Evolutionary conservation across 2,329 filamentous ascomycete genomes (phyloP), one percentile per base, ranked within the genome.

Genomic region (Colletotrichum tofieldiae): DNA sequence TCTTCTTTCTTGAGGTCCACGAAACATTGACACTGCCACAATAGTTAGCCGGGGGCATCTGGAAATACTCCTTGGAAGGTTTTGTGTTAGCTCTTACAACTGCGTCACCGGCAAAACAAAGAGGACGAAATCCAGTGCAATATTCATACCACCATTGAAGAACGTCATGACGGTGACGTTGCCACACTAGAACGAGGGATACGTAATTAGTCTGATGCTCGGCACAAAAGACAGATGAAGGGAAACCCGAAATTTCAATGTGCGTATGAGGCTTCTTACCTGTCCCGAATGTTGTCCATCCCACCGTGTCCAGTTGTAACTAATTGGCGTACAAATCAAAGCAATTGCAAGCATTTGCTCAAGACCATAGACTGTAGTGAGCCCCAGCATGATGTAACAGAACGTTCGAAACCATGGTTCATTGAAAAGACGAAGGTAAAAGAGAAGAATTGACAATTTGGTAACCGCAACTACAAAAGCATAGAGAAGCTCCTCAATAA

Each of bases 21-120:
- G 68, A 71, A 1, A 71, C 64, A 7, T 14, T 62, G 16, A 71
- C 63, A 18, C 66, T 69, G 11, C 6, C n/a, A 12, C n/a, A 12
- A 2, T 12, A 3, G 18, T 64, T 20, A 64, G 37, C 18, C n/a
- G 54, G 18, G 8, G 12, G 16, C 6, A 32, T 23, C 56, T 16
- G n/a, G 37, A 9, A 12, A 23, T 14, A 23, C 5, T 18, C n/a
- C 20, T 7, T n/a, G 2, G 18, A 16, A n/a, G 14, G 35, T 9
- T 39, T 14, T 16, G 23, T 16, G 4, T 18, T 26, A 12, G n/a
- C 3, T 41, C 68, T 58, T 58, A 67, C 68, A 71, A 71, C 8
- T 71, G 68, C 5, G 68, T 71, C 2, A 71, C 64, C 3, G 68
- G 68, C 7, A 71, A n/a, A 37, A 71, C 18, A 11, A 67, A 67